phyloP scores from a whole-genome alignment of 257 asterid species.

The Salvia hispanica region DNA sequence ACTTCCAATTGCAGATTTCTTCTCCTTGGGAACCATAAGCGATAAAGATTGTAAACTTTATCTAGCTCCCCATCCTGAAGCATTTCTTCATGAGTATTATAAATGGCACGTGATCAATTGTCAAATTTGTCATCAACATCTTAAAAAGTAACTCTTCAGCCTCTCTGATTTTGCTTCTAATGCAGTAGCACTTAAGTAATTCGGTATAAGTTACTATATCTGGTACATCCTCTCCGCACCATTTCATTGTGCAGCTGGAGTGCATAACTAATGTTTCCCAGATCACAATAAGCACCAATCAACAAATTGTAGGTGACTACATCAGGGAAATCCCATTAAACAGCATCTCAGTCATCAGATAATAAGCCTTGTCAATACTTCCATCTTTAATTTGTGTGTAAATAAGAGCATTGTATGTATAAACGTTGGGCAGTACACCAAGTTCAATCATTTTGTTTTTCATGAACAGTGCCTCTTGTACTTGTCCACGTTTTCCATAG shows the following conservation, averaged over 20 bases:
- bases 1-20: conserved; percentile 24
- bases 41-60: conserved; percentile 64
- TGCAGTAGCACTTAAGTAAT: conserved; percentile 61
- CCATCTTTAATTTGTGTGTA: conserved; percentile 52
- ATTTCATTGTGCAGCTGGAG: conserved; percentile 59
- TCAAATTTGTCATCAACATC: conserved; percentile 47
- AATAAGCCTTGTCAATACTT: conserved; percentile 48
- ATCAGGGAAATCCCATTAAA: conserved; percentile 59
- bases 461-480: conserved; percentile 50
- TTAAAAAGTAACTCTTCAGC: conserved; percentile 64
- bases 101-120: conserved; percentile 77
- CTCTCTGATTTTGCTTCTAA: conserved; percentile 50
- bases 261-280: conserved; percentile 53
- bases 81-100: conserved; percentile 76
- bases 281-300: conserved; percentile 65
- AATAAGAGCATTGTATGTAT: conserved; percentile 79
- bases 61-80: conserved; percentile 70
- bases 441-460: conserved; percentile 60
- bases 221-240: conserved; percentile 59
- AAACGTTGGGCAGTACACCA: conserved; percentile 69
- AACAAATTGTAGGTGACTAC: conserved; percentile 76
- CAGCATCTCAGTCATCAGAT: conserved; percentile 67
- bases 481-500: conserved; percentile 60
- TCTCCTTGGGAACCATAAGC: conserved; percentile 54
- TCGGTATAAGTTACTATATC: conserved; percentile 77